Conservation (phyloP, 1,284 basidiomycete species). For the Apiotrichum domesticum region DNA sequence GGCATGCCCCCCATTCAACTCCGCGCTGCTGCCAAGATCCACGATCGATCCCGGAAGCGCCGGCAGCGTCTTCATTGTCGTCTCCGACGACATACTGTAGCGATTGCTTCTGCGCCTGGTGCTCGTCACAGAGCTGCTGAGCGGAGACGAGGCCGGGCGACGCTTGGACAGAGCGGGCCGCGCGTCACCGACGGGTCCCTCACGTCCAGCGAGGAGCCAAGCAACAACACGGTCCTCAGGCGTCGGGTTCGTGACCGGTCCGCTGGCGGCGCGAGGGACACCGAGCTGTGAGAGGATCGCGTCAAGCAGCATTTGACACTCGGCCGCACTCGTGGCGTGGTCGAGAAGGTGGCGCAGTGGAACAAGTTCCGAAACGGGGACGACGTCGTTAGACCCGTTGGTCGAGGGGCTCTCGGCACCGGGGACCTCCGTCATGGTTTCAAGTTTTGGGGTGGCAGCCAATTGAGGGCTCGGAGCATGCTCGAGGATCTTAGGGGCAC, state of each 20-base stretch:
- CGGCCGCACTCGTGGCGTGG: conserved; percentile 65
- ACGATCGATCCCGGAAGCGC: conserved; percentile 1
- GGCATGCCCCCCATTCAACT: background rate
- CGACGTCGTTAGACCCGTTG: conserved; percentile 1
- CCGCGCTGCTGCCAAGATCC: background rate
- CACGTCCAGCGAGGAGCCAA: conserved; percentile 35
- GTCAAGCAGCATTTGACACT: conserved; percentile 75
- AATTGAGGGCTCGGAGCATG: background rate
- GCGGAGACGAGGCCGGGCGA: background rate
- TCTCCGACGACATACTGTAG: conserved; percentile 1
- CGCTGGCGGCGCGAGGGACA: conserved; percentile 23
- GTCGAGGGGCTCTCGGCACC: background rate
- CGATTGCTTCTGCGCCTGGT: background rate
- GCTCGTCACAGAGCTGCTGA: background rate
- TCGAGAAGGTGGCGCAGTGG: conserved; percentile 66
- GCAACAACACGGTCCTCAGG: conserved; percentile 31
- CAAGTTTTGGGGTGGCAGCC: background rate
- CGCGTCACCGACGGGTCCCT: conserved; percentile 22
- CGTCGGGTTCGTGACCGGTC: background rate
- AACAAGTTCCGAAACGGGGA: conserved; percentile 47
- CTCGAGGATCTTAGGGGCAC: background rate
- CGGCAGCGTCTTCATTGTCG: conserved; percentile 13
- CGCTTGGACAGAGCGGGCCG: background rate
- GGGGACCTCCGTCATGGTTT: no score
- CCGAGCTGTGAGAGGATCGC: conserved; percentile 68